phyloP scores from a whole-genome alignment of 805 yeast species.

The Metschnikowia similis region DNA sequence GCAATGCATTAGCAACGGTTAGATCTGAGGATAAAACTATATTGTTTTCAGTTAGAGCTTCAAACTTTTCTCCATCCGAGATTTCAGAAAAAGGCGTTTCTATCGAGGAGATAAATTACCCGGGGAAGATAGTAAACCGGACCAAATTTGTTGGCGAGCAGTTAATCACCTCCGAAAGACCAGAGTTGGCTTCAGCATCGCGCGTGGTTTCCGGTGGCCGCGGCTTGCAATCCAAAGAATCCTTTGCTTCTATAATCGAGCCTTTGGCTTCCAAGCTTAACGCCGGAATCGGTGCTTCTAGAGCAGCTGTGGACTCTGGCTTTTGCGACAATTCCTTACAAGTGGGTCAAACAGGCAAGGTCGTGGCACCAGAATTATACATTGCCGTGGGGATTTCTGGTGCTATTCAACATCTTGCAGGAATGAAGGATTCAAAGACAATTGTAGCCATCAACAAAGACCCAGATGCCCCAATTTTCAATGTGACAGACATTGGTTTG shows the following conservation, averaged over 20 bases:
- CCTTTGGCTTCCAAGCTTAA: slow-evolving; percentile 81
- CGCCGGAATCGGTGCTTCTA: slow-evolving; percentile 96
- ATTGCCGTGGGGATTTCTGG: slow-evolving; percentile 94
- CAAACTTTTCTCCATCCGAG: slow-evolving; percentile 61
- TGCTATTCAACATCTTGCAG: slow-evolving; percentile 97
- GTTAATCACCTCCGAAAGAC: slow-evolving; percentile 74
- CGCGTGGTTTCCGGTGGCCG: slow-evolving; percentile 90
- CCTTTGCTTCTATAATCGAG: slow-evolving; percentile 67
- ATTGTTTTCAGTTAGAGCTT: slow-evolving; percentile 74
- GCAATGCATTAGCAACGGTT: slow-evolving; percentile 85
- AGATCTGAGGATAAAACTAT: slow-evolving; percentile 61
- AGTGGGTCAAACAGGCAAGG: slow-evolving; percentile 97
- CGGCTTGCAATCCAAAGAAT: slow-evolving; percentile 85
- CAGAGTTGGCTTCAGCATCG: slow-evolving; percentile 83
- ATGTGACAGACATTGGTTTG: slow-evolving; percentile 82
- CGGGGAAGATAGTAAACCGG: slow-evolving; percentile 34
- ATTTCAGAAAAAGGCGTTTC: slow-evolving; percentile 30
- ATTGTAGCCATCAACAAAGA: slow-evolving; percentile 95
- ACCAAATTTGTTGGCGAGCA: slow-evolving; percentile 73
- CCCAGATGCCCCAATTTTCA: slow-evolving; percentile 90
- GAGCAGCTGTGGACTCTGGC: slow-evolving; percentile 97
- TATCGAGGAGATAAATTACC: slow-evolving; percentile 44
- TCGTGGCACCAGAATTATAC: slow-evolving; percentile 93
- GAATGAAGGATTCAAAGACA: slow-evolving; percentile 93
- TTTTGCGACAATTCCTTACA: slow-evolving; percentile 94